Evolutionary conservation across 306 rosid species (phyloP), one percentile per base, ranked within the genome.

Genomic region (Gastrolobium bilobum): DNA sequence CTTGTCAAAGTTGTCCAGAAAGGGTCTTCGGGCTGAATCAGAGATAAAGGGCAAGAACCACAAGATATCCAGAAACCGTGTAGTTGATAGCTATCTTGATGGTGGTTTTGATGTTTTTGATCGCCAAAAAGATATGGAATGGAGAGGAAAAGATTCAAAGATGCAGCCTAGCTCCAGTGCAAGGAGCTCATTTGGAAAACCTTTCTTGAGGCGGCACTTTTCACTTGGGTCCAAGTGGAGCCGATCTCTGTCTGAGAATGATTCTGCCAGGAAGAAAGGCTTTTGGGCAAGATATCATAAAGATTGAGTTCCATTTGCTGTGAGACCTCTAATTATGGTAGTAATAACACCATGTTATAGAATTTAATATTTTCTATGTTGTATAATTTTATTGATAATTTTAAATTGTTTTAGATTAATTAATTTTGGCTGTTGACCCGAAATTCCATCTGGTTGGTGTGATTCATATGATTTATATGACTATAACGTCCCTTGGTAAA

Each of bases 211-310:
- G 83, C 82, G 88, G 52, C 97, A 88, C 81, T 90, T 91, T 74
- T 88, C 97, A 7, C 81, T 89, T n/a, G 89, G 94, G 4, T 87
- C 97, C 60, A 91, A 90, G 88, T 86, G 92, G 90, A 84, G 78
- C 73, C 82, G 91, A 63, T 80, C 94, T 10, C 48, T 88, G 69
- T 83, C 90, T 3, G 94, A 85, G 81, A 88, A 84, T 68, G 94
- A 90, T 76, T 79, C 90, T 9, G 81, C 85, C 39, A 85, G 90
- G 89, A 91, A 86, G 88, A 90, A 88, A 77, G 88, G 94, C 75
- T 90, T 91, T 59, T 91, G 94, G 97, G 89, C 91, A 9, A 88
- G 91, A 84, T 82, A 90, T 68, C 87, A 89, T 11, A 83, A 82
- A 84, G 90, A 85, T 73, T 87, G 86, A 88, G 74, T 74, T 40